Evolutionary conservation across 208 protist genomes (phyloP).

Genomic region (Leishmania amazonensis): DNA sequence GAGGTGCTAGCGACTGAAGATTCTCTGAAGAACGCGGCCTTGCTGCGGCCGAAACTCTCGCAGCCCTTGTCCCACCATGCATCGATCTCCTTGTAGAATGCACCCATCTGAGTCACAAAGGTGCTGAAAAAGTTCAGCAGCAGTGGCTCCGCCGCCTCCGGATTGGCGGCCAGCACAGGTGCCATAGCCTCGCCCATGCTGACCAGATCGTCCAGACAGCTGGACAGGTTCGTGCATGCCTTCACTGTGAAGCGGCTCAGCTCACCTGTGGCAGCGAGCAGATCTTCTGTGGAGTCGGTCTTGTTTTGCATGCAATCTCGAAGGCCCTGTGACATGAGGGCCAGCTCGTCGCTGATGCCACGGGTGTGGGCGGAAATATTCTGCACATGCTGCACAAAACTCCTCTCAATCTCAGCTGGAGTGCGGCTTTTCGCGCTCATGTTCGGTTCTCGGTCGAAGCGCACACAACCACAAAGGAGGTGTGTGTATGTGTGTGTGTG

Average conservation of each 20-base stretch:
- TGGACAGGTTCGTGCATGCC: constrained; percentile 29
- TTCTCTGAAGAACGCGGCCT: constrained; percentile 34
- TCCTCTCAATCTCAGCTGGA: constrained; percentile 22
- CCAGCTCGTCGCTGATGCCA: constrained; percentile 25
- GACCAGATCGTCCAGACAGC: constrained; percentile 61
- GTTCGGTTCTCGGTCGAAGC: not conserved
- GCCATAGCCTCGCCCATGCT: constrained; percentile 71
- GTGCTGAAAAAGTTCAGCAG: constrained; percentile 72
- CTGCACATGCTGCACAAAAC: constrained; percentile 32
- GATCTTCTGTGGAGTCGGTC: constrained; percentile 19
- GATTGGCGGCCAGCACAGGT: constrained; percentile 53
- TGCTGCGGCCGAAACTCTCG: constrained; percentile 36
- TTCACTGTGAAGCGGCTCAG: constrained; percentile 16
- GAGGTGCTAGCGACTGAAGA: constrained; percentile 5
- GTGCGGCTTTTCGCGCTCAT: constrained; percentile 15
- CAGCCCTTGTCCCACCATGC: constrained; percentile 22
- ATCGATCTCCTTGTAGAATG: constrained; percentile 45
- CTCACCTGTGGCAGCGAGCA: constrained; percentile 17
- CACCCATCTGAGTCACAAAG: constrained; percentile 54
- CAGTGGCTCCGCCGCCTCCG: constrained; percentile 49
- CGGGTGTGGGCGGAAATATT: constrained; percentile 30
- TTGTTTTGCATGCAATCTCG: constrained; percentile 16
- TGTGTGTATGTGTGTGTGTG: not conserved
- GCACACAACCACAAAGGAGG: not conserved
- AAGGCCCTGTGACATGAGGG: constrained; percentile 21